Evolutionary conservation across 176 grass and related monocot genomes (phyloP).

Genomic region (Thinopyrum elongatum): DNA sequence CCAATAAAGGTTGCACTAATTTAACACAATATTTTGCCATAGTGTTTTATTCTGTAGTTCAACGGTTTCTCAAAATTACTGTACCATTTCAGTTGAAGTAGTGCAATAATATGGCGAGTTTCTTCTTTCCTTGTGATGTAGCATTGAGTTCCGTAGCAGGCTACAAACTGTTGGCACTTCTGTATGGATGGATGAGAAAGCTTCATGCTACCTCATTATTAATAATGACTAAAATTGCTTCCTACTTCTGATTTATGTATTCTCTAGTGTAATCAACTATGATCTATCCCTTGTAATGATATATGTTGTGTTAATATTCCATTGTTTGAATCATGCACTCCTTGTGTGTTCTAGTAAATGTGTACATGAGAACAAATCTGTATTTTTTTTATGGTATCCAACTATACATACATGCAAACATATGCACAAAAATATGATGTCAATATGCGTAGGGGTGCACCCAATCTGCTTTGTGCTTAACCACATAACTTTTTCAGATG

Average conservation of each 20-base stretch:
- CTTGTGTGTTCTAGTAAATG: background rate
- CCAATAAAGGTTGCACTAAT: background rate
- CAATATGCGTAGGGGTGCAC: background rate
- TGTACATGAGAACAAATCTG: conserved; percentile 2
- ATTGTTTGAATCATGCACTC: background rate
- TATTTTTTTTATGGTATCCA: background rate
- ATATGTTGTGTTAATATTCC: conserved; percentile 10
- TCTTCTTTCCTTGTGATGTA: background rate
- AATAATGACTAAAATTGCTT: background rate
- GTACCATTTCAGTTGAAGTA: conserved; percentile 11
- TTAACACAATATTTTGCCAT: conserved; percentile 11
- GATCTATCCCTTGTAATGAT: background rate
- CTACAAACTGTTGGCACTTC: conserved; percentile 4
- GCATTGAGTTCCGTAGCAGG: background rate
- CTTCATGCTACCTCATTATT: conserved; percentile 1
- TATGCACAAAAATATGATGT: background rate
- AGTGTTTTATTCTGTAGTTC: background rate
- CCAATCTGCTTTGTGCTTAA: background rate
- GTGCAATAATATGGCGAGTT: background rate
- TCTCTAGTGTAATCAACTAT: conserved; percentile 7
- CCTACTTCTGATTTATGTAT: conserved; percentile 8
- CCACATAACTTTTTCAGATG: background rate
- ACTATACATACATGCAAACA: background rate
- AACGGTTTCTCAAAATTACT: background rate
- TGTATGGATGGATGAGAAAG: background rate